A percentile compares a stretch with the other conserved stretches of the same genome.
phyloP scores from a whole-genome alignment of 805 yeast genomes.

The Debaryomyces hansenii region DNA sequence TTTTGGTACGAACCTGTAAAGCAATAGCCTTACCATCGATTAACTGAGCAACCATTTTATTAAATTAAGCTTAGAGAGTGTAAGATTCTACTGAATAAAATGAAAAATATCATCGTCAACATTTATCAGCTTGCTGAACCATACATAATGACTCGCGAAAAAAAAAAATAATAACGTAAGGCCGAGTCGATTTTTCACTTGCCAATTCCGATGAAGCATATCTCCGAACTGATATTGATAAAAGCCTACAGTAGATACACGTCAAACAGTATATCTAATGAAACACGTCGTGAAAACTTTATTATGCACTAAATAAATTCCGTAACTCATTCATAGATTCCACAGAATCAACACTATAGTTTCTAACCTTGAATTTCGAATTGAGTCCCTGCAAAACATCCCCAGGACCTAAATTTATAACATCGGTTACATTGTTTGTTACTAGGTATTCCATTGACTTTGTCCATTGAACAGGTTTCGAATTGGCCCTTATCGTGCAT shows the following conservation, averaged over 20 bases:
- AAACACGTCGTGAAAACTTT: no score
- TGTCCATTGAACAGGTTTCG: constrained; percentile 46
- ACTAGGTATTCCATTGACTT: constrained; percentile 27
- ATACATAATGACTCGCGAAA: constrained; percentile 3
- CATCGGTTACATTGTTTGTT: constrained; percentile 12
- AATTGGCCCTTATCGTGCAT: constrained; percentile 39
- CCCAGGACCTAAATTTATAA: constrained; percentile 43
- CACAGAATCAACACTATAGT: constrained; percentile 5
- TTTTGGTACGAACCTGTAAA: constrained; percentile 33
- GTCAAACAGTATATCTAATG: no score
- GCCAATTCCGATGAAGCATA: no score
- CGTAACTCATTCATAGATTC: constrained; percentile 5
- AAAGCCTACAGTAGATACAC: no score
- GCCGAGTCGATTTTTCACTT: constrained; percentile 1
- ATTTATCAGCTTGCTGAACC: neutral
- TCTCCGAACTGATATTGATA: no score
- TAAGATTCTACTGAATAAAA: neutral
- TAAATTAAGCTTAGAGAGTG: neutral
- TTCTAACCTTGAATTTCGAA: constrained; percentile 13
- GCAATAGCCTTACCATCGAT: constrained; percentile 50
- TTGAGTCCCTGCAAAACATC: constrained; percentile 27
- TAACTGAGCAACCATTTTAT: constrained; percentile 30
- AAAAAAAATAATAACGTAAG: neutral
- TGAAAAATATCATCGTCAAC: neutral
- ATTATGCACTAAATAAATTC: no score